Percentiles rank a stretch among this genome's conserved stretches.
phyloP scores from a whole-genome alignment of 2,329 filamentous ascomycete species.

The Shiraia sp. region DNA sequence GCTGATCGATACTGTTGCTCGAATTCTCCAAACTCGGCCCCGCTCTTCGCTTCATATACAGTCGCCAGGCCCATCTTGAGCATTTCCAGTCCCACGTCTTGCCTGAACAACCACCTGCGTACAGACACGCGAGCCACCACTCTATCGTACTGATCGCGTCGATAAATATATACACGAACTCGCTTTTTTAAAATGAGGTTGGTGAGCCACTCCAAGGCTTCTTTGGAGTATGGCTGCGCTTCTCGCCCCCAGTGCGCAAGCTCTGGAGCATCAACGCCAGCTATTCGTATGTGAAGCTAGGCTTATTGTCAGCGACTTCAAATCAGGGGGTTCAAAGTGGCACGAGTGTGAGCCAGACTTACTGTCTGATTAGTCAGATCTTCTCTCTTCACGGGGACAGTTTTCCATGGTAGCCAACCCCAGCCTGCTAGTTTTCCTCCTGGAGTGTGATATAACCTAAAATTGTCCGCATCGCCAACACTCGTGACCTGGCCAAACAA shows the following conservation, averaged over 20 bases:
- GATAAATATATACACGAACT: slow-evolving; percentile 82
- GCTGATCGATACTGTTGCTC: slow-evolving; percentile 67
- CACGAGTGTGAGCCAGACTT: slow-evolving; percentile 20
- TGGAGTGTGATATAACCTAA: slow-evolving; percentile 91
- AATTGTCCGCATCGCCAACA: slow-evolving; percentile 95
- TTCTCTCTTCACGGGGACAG: slow-evolving; percentile 69
- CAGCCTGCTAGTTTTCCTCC: slow-evolving; percentile 86
- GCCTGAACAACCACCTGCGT: slow-evolving; percentile 66
- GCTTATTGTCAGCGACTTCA: slow-evolving; percentile 12
- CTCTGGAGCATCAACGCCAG: slow-evolving; percentile 92
- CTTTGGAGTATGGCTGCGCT: slow-evolving; percentile 79
- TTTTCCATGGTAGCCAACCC: slow-evolving; percentile 81
- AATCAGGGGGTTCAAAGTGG: too few species aligned
- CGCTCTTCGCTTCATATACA: slow-evolving; percentile 89
- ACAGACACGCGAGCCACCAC: slow-evolving; percentile 85
- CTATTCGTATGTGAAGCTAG: slow-evolving; percentile 85
- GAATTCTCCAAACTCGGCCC: slow-evolving; percentile 79
- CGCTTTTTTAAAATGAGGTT: slow-evolving; percentile 70
- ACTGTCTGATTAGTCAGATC: slow-evolving; percentile 79
- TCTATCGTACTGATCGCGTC: slow-evolving; percentile 88
- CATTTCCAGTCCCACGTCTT: slow-evolving; percentile 90
- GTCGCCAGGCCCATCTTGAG: slow-evolving; percentile 82
- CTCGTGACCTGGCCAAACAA: slow-evolving; percentile 86
- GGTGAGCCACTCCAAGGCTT: slow-evolving; percentile 82
- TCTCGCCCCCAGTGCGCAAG: slow-evolving; percentile 87